Conservation (phyloP, 2,329 filamentous ascomycete species). For the Alternaria sp. region DNA sequence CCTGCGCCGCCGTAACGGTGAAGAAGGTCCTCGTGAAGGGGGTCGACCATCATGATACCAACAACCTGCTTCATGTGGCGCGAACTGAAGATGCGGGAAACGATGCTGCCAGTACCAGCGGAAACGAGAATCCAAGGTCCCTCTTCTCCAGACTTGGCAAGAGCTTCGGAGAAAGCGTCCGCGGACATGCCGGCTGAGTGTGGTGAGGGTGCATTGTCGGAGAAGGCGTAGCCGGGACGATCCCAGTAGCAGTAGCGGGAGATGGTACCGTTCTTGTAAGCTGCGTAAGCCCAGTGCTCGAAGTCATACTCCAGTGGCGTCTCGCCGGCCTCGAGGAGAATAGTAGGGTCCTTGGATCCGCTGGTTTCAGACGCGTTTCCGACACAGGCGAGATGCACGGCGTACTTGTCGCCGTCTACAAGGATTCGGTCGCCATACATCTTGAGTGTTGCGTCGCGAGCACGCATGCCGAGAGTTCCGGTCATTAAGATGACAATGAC, state of each 20-base stretch:
- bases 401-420: constrained; percentile 85
- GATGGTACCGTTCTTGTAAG: constrained; percentile 82
- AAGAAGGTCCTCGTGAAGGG: constrained; percentile 87
- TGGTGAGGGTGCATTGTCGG: constrained; percentile 91
- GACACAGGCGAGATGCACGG: constrained; percentile 83
- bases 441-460: constrained; percentile 77
- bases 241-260: constrained; percentile 94
- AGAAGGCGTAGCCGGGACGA: constrained; percentile 86
- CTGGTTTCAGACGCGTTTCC: constrained; percentile 70
- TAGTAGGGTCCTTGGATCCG: constrained; percentile 72
- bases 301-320: constrained; percentile 79
- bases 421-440: constrained; percentile 78
- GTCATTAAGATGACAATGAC: constrained; percentile 78
- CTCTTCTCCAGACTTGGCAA: constrained; percentile 79
- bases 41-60: constrained; percentile 85
- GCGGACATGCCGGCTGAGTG: constrained; percentile 93
- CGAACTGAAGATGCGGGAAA: constrained; percentile 89
- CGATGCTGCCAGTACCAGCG: constrained; percentile 85
- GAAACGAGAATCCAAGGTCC: constrained; percentile 91
- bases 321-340: constrained; percentile 86
- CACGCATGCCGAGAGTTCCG: constrained; percentile 78
- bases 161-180: constrained; percentile 85
- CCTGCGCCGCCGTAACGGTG: constrained; percentile 69
- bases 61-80: constrained; percentile 77
- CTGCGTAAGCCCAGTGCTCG: constrained; percentile 79